Evolutionary conservation across 2,329 filamentous ascomycete genomes (phyloP).

Genomic region (Pestalotiopsis sp.): DNA sequence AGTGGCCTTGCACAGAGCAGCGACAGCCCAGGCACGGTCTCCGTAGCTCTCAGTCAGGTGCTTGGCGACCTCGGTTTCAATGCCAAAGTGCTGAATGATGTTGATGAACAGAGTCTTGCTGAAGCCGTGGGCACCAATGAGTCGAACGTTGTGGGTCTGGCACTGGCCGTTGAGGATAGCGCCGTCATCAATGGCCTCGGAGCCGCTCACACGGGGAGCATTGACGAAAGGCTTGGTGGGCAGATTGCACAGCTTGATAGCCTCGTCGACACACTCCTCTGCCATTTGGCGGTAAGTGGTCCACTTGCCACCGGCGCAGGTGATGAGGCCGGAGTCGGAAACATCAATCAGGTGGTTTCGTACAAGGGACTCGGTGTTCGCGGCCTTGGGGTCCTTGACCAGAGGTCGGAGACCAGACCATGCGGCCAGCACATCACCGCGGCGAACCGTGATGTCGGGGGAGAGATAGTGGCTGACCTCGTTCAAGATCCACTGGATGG

Average conservation of each 20-base stretch:
- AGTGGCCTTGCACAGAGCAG: constrained; percentile 76
- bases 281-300: constrained; percentile 94
- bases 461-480: constrained; percentile 83
- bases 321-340: constrained; percentile 79
- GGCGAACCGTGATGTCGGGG: constrained; percentile 81
- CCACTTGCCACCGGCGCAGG: constrained; percentile 89
- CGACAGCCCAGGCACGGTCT: constrained; percentile 90
- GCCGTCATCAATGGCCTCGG: constrained; percentile 70
- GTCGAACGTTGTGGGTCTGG: constrained; percentile 80
- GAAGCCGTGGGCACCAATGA: constrained; percentile 84
- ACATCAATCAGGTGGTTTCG: constrained; percentile 84
- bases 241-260: constrained; percentile 70
- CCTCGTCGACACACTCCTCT: constrained; percentile 84
- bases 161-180: constrained; percentile 68
- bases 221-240: constrained; percentile 58
- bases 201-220: constrained; percentile 70
- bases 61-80: constrained; percentile 90
- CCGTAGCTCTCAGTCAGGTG: constrained; percentile 88
- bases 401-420: constrained; percentile 89
- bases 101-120: constrained; percentile 92
- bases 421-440: constrained; percentile 85
- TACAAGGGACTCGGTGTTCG: constrained; percentile 84
- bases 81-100: constrained; percentile 87
- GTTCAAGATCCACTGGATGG: constrained; percentile 85
- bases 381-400: constrained; percentile 83